Conservation (phyloP, 192 early-diverging fungal species). For the Coemansia sp. region DNA sequence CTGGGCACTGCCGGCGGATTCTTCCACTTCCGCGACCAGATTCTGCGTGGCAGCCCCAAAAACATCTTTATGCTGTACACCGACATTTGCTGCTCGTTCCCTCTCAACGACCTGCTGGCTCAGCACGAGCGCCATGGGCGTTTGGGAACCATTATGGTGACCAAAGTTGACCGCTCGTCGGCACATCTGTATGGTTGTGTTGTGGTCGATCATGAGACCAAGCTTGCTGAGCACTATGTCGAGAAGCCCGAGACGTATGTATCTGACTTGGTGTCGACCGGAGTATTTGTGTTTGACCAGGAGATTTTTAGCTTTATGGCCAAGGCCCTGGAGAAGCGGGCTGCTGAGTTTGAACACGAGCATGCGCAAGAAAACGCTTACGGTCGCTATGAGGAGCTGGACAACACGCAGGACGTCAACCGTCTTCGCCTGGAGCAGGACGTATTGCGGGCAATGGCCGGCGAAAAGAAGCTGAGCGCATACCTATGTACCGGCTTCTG, state of each 20-base stretch:
- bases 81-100: slow-evolving; percentile 94
- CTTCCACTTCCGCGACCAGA: slow-evolving; percentile 99
- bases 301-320: slow-evolving; percentile 85
- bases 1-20: slow-evolving; percentile 96
- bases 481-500: slow-evolving; percentile 87
- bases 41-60: slow-evolving; percentile 83
- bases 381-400: slow-evolving; percentile 36
- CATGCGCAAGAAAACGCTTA: slow-evolving; percentile 58
- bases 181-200: slow-evolving; percentile 91
- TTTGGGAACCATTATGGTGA: slow-evolving; percentile 85
- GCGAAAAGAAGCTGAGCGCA: slow-evolving; percentile 80
- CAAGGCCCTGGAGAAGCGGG: slow-evolving; percentile 69
- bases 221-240: slow-evolving; percentile 94
- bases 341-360: slow-evolving; percentile 44
- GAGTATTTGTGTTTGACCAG: slow-evolving; percentile 90
- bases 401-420: slow-evolving; percentile 57
- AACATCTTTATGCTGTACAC: slow-evolving; percentile 96
- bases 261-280: slow-evolving; percentile 91
- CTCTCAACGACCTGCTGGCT: slow-evolving; percentile 79
- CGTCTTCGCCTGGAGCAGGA: slow-evolving; percentile 89
- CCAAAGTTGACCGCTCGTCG: slow-evolving; percentile 76
- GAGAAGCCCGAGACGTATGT: slow-evolving; percentile 97
- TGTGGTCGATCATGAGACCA: slow-evolving; percentile 82
- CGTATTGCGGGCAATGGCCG: slow-evolving; percentile 80
- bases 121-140: slow-evolving; percentile 82